Conservation (phyloP, 1,284 basidiomycete species). For the Boletus austroedulis region DNA sequence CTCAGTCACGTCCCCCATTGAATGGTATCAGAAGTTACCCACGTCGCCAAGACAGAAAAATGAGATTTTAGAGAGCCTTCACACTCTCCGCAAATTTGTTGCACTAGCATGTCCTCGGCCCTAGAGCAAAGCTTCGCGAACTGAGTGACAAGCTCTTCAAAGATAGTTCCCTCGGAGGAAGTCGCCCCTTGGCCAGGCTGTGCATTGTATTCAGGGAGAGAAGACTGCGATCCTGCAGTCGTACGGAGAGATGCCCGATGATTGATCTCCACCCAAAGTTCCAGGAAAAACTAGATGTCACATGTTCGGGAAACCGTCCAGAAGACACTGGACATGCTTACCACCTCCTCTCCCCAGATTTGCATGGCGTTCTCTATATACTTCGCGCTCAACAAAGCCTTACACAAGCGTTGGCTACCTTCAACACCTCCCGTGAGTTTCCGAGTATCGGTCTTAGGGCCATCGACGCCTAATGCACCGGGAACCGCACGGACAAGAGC, state of each 20-base stretch:
- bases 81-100: conserved; percentile 77
- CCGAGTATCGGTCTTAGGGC: conserved; percentile 54
- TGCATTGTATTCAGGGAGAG: conserved; percentile 46
- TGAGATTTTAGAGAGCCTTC: conserved; percentile 72
- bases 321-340: conserved; percentile 39
- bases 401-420: conserved; percentile 77
- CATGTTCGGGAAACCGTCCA: neutral
- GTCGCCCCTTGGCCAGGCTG: conserved; percentile 5
- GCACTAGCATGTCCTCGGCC: conserved; percentile 84
- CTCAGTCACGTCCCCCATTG: conserved; percentile 1
- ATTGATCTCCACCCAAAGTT: conserved; percentile 79
- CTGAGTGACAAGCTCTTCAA: conserved; percentile 65
- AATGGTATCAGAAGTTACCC: conserved; percentile 16
- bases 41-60: conserved; percentile 48
- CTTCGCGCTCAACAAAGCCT: conserved; percentile 76
- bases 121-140: conserved; percentile 63
- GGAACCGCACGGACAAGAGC: conserved; percentile 88
- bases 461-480: conserved; percentile 68
- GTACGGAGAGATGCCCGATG: conserved; percentile 52
- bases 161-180: conserved; percentile 62
- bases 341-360: conserved; percentile 83
- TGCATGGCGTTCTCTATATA: conserved; percentile 68
- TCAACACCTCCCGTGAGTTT: conserved; percentile 74
- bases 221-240: conserved; percentile 46
- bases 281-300: conserved; percentile 75